A percentile compares a stretch with the other conserved stretches of the same genome.
Conservation (phyloP, 75 land plant genomes). For the Sequoia sempervirens region DNA sequence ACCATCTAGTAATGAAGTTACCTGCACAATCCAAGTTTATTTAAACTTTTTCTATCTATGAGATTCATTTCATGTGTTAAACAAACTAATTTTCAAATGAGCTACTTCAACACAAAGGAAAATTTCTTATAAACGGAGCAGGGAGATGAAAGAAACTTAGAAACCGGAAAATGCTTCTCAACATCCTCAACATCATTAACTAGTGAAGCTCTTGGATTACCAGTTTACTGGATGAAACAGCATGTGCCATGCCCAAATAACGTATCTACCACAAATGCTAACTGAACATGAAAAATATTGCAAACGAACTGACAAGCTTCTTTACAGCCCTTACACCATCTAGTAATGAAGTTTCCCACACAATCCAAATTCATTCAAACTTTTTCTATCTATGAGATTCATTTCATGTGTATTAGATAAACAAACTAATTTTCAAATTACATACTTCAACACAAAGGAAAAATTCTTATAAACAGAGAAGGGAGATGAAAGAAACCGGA, state of each 20-base stretch:
- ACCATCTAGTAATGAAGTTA: background rate
- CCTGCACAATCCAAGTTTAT: background rate
- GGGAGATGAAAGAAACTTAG: constrained; percentile 2
- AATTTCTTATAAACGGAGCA: background rate
- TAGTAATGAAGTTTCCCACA: background rate
- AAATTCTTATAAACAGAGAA: background rate
- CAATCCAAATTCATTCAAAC: too few relatives aligned
- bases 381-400: too few relatives aligned
- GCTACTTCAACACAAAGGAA: background rate
- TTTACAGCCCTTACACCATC: background rate
- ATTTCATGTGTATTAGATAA: too few relatives aligned
- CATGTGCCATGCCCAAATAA: too few relatives aligned
- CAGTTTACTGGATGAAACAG: constrained; percentile 10
- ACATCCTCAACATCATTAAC: constrained; percentile 85
- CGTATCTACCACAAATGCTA: too few relatives aligned
- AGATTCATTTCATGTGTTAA: background rate
- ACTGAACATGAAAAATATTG: too few relatives aligned
- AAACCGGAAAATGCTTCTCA: constrained; percentile 93
- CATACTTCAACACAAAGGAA: background rate
- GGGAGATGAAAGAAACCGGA: constrained; percentile 46
- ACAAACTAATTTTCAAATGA: background rate
- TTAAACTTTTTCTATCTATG: background rate
- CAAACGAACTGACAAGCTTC: too few relatives aligned
- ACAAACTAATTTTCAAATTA: background rate
- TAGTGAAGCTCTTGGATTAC: constrained; percentile 90